phyloP scores from a whole-genome alignment of 768 basidiomycete genomes.

The Trametes punicea region DNA sequence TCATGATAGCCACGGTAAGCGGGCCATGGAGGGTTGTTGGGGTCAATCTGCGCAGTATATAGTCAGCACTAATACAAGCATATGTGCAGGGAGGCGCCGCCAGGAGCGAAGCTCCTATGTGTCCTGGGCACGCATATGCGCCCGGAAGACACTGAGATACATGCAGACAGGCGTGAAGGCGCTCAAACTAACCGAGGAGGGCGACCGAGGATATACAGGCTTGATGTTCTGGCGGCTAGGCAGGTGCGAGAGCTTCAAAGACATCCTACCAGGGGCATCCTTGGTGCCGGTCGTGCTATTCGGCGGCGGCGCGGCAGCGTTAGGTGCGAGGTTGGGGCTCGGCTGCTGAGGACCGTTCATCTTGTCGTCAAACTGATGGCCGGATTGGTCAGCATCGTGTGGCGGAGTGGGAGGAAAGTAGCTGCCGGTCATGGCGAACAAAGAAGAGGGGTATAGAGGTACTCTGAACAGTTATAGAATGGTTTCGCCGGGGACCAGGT shows the following conservation, averaged over 20 bases:
- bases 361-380: background rate
- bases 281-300: constrained; percentile 19
- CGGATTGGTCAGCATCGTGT: constrained; percentile 22
- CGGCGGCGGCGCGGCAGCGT: constrained; percentile 22
- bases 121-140: background rate
- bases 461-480: background rate
- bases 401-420: constrained; percentile 37
- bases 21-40: constrained; percentile 81
- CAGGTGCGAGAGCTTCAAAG: constrained; percentile 70
- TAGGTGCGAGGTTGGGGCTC: constrained; percentile 11
- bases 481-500: background rate
- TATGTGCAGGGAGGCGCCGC: background rate
- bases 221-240: constrained; percentile 72
- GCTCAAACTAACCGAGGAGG: constrained; percentile 51
- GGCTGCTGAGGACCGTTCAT: constrained; percentile 14
- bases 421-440: constrained; percentile 21
- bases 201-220: constrained; percentile 70
- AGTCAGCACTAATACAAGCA: background rate
- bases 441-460: background rate
- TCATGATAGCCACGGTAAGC: constrained; percentile 69
- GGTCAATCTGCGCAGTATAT: constrained; percentile 53
- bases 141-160: background rate
- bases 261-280: constrained; percentile 51
- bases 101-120: background rate
- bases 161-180: constrained; percentile 6